Conservation (phyloP, 208 protist genomes). For the Acanthamoeba sp. region DNA sequence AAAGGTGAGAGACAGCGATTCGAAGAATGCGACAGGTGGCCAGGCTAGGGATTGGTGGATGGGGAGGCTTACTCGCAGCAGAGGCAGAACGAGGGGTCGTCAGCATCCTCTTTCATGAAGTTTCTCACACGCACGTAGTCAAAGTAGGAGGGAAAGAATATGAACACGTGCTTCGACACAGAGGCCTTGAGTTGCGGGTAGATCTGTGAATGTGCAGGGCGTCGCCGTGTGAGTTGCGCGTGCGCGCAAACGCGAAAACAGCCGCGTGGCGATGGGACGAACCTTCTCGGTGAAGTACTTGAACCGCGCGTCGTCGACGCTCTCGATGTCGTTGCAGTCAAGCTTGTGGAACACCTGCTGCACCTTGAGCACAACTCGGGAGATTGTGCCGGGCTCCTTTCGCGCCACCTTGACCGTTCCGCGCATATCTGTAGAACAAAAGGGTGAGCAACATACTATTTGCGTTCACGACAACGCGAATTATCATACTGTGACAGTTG, state of each 20-base stretch:
- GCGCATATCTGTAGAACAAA: conserved; percentile 44
- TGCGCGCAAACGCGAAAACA: neutral
- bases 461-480: no score
- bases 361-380: conserved; percentile 75
- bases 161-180: conserved; percentile 84
- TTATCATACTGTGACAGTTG: conserved; percentile 77
- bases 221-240: no score
- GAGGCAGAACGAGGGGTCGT: conserved; percentile 91
- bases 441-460: neutral
- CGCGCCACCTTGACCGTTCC: conserved; percentile 41
- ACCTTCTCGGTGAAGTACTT: conserved; percentile 94
- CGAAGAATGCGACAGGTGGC: neutral
- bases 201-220: no score
- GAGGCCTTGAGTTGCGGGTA: conserved; percentile 77
- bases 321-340: conserved; percentile 83
- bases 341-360: conserved; percentile 95
- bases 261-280: neutral
- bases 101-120: conserved; percentile 94
- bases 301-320: conserved; percentile 93
- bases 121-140: conserved; percentile 97
- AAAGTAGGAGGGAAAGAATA: conserved; percentile 97
- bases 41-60: conserved; percentile 80
- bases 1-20: neutral
- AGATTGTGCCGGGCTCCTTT: conserved; percentile 59
- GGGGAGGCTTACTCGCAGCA: conserved; percentile 91